A percentile compares a stretch with the other conserved stretches of the same genome.
phyloP scores from a whole-genome alignment of 1,284 basidiomycete genomes.

The Microbotryum violaceum region DNA sequence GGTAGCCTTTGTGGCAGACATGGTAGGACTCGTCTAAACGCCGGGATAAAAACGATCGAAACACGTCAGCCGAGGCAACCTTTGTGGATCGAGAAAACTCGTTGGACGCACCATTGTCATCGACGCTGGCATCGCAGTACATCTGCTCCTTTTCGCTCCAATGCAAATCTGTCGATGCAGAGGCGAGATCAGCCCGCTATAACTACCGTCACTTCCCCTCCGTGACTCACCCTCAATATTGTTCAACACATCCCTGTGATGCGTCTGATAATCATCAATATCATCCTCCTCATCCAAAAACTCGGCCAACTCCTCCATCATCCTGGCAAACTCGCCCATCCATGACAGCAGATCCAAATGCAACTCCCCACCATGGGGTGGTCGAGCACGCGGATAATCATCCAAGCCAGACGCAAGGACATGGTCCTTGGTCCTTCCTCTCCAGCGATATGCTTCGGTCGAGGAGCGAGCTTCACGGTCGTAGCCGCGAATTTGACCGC shows the following conservation, averaged over 20 bases:
- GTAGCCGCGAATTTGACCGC: conserved; percentile 86
- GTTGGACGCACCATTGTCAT: conserved; percentile 60
- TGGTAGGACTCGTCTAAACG: conserved; percentile 73
- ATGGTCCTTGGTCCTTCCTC: conserved; percentile 77
- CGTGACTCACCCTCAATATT: conserved; percentile 69
- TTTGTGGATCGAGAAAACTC: background rate
- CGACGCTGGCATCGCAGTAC: conserved; percentile 84
- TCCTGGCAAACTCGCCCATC: conserved; percentile 88
- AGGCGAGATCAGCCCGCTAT: background rate
- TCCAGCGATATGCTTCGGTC: conserved; percentile 85
- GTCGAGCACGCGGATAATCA: conserved; percentile 76
- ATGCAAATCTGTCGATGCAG: conserved; percentile 62
- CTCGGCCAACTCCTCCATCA: conserved; percentile 75
- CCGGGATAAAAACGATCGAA: background rate
- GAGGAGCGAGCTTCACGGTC: conserved; percentile 69
- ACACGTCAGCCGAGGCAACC: background rate
- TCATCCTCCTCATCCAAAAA: conserved; percentile 77
- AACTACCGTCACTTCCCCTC: background rate
- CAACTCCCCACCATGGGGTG: conserved; percentile 80
- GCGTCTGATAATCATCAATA: conserved; percentile 60
- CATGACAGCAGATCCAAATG: conserved; percentile 87
- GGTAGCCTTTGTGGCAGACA: conserved; percentile 83
- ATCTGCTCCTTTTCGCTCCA: conserved; percentile 82
- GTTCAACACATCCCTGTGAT: conserved; percentile 67
- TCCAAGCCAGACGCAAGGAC: conserved; percentile 90